These are phyloP conservation scores for Annulohypoxylon moriforme DNA, from an alignment of 495 filamentous ascomycete species.

Conservation along the genomic window DNA sequence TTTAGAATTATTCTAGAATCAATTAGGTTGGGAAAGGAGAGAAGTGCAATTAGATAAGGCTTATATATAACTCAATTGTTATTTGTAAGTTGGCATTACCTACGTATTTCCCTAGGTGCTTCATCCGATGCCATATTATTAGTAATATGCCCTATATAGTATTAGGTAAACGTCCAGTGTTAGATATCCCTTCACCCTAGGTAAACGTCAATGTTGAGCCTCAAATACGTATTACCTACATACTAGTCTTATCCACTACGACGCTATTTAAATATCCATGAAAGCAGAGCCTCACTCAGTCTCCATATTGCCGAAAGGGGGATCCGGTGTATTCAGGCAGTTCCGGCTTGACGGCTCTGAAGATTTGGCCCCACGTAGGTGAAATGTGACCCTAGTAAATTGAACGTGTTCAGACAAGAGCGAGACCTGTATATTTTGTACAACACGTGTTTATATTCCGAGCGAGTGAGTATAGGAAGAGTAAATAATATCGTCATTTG, in stretches of 20 bases:
- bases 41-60: too few relatives aligned
- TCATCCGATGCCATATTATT: not conserved
- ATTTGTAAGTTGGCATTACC: too few relatives aligned
- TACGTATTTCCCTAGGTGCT: not conserved
- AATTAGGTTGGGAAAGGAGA: too few relatives aligned
- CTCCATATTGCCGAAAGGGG: constrained; percentile 24
- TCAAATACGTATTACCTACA: not conserved
- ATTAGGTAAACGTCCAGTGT: too few relatives aligned
- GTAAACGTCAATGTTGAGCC: not conserved
- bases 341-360: constrained; percentile 26
- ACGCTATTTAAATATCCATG: not conserved
- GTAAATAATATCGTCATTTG: not conserved
- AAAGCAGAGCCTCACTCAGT: constrained; percentile 10
- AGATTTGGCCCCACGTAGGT: constrained; percentile 7
- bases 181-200: not conserved
- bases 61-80: too few relatives aligned
- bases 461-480: not conserved
- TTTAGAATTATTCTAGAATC: too few relatives aligned
- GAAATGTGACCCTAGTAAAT: not conserved
- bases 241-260: not conserved
- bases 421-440: not conserved
- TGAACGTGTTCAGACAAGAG: constrained; percentile 3
- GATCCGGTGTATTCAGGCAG: constrained; percentile 35
- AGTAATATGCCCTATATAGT: not conserved
- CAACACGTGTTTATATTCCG: not conserved